Conservation (phyloP, 108 stramenopile genomes). For the Nitzschia sp. region DNA sequence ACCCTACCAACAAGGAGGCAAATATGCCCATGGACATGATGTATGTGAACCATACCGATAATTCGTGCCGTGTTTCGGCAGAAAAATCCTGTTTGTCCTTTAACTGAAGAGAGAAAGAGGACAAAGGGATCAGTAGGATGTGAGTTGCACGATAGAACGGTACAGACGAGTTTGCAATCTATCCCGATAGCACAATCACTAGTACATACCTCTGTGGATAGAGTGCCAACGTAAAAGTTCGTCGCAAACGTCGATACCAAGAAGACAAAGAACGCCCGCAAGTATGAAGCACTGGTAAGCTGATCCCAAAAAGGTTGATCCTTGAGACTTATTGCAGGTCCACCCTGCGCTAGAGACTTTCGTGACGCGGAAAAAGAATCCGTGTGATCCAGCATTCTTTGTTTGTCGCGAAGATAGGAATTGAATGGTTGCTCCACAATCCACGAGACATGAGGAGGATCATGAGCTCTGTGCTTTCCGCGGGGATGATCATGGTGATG, state of each 20-base stretch:
- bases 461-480: slow-evolving; percentile 1
- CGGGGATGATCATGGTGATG: not conserved
- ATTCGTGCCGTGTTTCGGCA: slow-evolving; percentile 6
- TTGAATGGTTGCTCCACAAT: slow-evolving; percentile 28
- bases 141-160: not conserved
- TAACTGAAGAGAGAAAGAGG: not conserved
- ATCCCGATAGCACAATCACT: not conserved
- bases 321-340: slow-evolving; percentile 25
- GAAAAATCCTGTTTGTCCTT: slow-evolving; percentile 19
- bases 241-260: slow-evolving; percentile 36
- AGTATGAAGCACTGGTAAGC: slow-evolving; percentile 28
- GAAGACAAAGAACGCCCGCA: slow-evolving; percentile 43
- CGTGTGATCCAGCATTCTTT: not conserved
- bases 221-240: slow-evolving; percentile 51
- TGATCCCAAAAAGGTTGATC: slow-evolving; percentile 43
- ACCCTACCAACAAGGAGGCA: slow-evolving; percentile 39
- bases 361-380: slow-evolving; percentile 20
- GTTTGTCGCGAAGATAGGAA: slow-evolving; percentile 30
- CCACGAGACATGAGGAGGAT: slow-evolving; percentile 1
- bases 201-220: slow-evolving; percentile 31
- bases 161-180: not conserved
- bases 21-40: slow-evolving; percentile 49
- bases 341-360: slow-evolving; percentile 4
- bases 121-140: too few species aligned
- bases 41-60: slow-evolving; percentile 33